phyloP scores from a whole-genome alignment of 805 yeast species.

The Schizosaccharomyces octosporus region DNA sequence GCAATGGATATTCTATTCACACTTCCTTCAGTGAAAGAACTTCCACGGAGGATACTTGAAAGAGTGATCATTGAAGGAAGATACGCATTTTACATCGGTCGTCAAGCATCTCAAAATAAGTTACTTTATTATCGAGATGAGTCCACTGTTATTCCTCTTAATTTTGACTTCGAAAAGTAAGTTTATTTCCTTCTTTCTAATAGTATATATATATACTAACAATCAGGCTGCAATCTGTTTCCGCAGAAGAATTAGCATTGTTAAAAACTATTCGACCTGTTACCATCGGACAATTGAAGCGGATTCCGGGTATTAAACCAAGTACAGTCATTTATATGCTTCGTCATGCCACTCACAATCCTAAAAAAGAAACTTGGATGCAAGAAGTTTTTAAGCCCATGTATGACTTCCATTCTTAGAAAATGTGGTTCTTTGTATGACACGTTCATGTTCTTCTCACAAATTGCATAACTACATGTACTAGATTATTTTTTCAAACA shows the following conservation, averaged over 20 bases:
- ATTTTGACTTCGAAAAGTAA: not conserved
- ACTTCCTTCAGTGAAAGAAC: not conserved
- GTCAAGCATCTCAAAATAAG: not conserved
- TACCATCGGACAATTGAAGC: conserved; percentile 82
- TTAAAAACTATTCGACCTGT: conserved; percentile 58
- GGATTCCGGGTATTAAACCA: conserved; percentile 88
- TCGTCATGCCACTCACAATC: conserved; percentile 14
- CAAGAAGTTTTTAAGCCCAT: not conserved
- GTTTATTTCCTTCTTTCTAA: not conserved
- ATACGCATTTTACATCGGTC: not conserved
- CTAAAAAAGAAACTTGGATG: not conserved
- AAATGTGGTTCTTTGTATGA: too few relatives aligned
- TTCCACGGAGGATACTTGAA: not conserved
- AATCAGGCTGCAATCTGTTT: not conserved
- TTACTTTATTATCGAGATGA: not conserved
- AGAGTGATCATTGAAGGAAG: not conserved
- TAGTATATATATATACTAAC: not conserved
- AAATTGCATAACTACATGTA: too few relatives aligned
- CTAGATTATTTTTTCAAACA: too few relatives aligned
- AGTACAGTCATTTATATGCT: conserved; percentile 64
- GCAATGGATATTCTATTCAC: not conserved
- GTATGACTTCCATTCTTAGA: not conserved
- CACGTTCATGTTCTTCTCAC: too few relatives aligned
- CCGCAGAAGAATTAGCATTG: conserved; percentile 12
- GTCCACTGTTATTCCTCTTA: not conserved